Evolutionary conservation across 108 stramenopile species (phyloP), one percentile per base, ranked within the genome.

Genomic region (Stephanodiscus triporus): DNA sequence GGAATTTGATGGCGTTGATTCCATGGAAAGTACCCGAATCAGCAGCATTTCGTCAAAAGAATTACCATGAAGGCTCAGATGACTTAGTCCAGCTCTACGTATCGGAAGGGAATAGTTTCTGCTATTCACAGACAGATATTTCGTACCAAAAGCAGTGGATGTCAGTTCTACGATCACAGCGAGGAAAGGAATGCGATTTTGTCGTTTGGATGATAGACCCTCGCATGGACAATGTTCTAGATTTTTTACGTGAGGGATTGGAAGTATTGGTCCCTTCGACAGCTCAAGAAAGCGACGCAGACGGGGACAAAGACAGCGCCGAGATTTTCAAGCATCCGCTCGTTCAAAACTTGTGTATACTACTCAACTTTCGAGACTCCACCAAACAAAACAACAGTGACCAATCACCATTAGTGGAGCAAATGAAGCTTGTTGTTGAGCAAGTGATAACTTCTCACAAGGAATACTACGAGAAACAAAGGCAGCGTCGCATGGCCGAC

Each of bases 341-440:
- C 4, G 24, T 68, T 47, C 76, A 74, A 45, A 67, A 68, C 66
- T 43, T 82, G 40, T 82, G 81, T 36, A 73, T 82, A n/a, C 76
- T 82, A 2, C 72, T 82, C 34, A 82, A 82, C 53, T 82, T 82
- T 68, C 14, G 76, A 67, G 81, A 82, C 30, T 48, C 66, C 20
- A 55, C 43, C 9, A 48, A 53, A 26, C 43, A 55, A 38, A 20
- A 62, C 20, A 26, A 62, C 14, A 49, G 58, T 4, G 26, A 13
- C 29, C 29, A 55, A 61, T 22, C 38, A 43, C 62, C 61, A 7
- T 49, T 64, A 27, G 40, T 77, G 23, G 37, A 59, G 4, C 53
- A 65, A 42, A 38, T 70, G 42, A 34, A 45, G 26, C 24, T 47
- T 38, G 27, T 70, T 3, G 36, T 43, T 50, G 55, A 77, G 8